Evolutionary conservation across 140 eudicot genomes (phyloP).

Genomic region (Senecio squalidus): DNA sequence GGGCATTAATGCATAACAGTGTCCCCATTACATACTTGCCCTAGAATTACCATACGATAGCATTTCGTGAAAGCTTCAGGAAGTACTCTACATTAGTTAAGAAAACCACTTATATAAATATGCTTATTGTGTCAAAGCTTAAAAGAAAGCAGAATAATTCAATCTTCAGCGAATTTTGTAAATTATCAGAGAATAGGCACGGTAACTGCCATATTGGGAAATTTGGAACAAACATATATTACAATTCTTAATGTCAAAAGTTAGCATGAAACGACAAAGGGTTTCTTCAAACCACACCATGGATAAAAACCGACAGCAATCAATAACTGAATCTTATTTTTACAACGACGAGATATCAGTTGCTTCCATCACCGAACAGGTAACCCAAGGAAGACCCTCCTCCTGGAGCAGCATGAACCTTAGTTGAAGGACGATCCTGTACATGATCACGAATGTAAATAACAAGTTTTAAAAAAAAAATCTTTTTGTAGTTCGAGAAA

Average conservation of each 20-base stretch:
- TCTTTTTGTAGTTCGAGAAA: not conserved
- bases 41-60: too few species aligned
- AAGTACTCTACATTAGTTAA: too few species aligned
- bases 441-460: constrained; percentile 10
- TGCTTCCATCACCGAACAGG: constrained; percentile 55
- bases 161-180: not conserved
- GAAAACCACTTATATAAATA: too few species aligned
- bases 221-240: constrained; percentile 14
- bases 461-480: not conserved
- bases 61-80: too few species aligned
- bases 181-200: not conserved
- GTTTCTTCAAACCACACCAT: not conserved
- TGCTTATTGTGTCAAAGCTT: too few species aligned
- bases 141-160: too few species aligned
- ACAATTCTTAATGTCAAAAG: constrained; percentile 16
- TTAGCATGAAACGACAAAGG: not conserved
- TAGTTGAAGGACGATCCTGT: constrained; percentile 79
- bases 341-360: not conserved
- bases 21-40: too few species aligned
- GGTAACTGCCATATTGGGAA: not conserved
- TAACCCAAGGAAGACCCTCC: constrained; percentile 78
- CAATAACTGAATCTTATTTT: constrained; percentile 4
- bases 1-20: too few species aligned
- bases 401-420: constrained; percentile 80
- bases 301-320: constrained; percentile 5